Conservation (phyloP, 2,329 filamentous ascomycete species). For the Stemphylium lycopersici region DNA sequence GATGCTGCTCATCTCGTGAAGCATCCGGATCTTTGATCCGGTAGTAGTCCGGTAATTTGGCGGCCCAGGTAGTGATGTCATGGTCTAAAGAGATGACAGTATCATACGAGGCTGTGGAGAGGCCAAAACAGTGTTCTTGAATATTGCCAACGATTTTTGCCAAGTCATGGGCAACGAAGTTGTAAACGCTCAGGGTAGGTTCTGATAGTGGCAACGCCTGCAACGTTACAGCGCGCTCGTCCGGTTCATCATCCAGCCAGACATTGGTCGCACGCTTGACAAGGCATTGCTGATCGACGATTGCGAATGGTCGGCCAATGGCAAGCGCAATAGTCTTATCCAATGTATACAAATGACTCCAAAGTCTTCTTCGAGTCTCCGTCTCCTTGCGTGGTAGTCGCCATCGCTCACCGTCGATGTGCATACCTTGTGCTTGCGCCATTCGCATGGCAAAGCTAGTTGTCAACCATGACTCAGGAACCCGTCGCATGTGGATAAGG, state of each 20-base stretch:
- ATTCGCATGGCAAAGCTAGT: constrained; percentile 53
- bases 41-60: constrained; percentile 46
- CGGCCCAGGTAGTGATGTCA: constrained; percentile 44
- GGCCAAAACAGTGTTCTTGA: constrained; percentile 50
- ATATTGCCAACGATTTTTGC: constrained; percentile 49
- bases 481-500: constrained; percentile 48
- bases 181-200: constrained; percentile 46
- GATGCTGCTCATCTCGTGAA: constrained; percentile 35
- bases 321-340: constrained; percentile 52
- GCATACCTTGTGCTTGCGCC: constrained; percentile 54
- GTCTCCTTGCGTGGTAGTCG: constrained; percentile 46
- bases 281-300: constrained; percentile 49
- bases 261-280: constrained; percentile 49
- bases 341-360: constrained; percentile 50
- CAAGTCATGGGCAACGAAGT: constrained; percentile 41
- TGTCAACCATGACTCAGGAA: constrained; percentile 52
- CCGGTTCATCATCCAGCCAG: constrained; percentile 47
- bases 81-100: constrained; percentile 47
- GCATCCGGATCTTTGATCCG: constrained; percentile 41
- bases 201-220: constrained; percentile 34
- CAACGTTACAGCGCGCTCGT: constrained; percentile 36
- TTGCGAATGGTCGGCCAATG: constrained; percentile 50
- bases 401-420: constrained; percentile 52
- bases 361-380: constrained; percentile 49
- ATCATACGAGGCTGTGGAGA: constrained; percentile 48